These are phyloP conservation scores for Ceratocystis ficicola DNA, from an alignment of 2,329 filamentous ascomycete genomes.

Conservation along the genomic window DNA sequence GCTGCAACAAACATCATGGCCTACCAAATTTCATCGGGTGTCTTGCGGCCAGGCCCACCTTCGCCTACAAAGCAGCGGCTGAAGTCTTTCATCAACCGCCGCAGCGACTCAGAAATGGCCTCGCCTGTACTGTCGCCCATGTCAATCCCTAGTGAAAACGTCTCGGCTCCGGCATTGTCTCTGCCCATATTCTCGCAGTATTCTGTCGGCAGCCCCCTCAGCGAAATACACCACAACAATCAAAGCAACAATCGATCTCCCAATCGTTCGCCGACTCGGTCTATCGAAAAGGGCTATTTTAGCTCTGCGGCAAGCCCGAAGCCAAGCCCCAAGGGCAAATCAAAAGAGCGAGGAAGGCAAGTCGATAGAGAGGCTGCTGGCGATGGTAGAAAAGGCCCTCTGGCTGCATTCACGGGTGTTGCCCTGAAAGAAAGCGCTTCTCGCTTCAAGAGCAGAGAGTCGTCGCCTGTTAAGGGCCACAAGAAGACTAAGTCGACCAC, in stretches of 20 bases:
- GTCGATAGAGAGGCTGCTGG: constrained; percentile 25
- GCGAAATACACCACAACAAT: constrained; percentile 20
- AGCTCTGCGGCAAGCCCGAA: neutral
- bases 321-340: neutral
- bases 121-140: constrained; percentile 18
- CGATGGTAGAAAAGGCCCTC: constrained; percentile 9
- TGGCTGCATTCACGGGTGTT: constrained; percentile 15
- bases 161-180: constrained; percentile 12
- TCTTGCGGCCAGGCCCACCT: constrained; percentile 17
- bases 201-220: constrained; percentile 16
- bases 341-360: constrained; percentile 29
- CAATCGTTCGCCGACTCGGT: constrained; percentile 17
- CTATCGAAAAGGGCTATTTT: constrained; percentile 13
- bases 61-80: constrained; percentile 19
- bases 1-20: constrained; percentile 13
- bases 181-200: constrained; percentile 21
- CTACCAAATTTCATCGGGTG: constrained; percentile 20
- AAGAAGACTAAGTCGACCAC: constrained; percentile 75
- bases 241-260: constrained; percentile 15
- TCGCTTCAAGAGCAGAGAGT: constrained; percentile 33
- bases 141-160: constrained; percentile 16
- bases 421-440: constrained; percentile 23
- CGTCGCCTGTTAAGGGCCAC: constrained; percentile 45
- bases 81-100: constrained; percentile 21
- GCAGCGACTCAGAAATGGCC: constrained; percentile 19